A percentile compares a stretch with the other conserved stretches of the same genome.
phyloP scores from a whole-genome alignment of 2,329 filamentous ascomycete species.

The Pseudogymnoascus sp. region DNA sequence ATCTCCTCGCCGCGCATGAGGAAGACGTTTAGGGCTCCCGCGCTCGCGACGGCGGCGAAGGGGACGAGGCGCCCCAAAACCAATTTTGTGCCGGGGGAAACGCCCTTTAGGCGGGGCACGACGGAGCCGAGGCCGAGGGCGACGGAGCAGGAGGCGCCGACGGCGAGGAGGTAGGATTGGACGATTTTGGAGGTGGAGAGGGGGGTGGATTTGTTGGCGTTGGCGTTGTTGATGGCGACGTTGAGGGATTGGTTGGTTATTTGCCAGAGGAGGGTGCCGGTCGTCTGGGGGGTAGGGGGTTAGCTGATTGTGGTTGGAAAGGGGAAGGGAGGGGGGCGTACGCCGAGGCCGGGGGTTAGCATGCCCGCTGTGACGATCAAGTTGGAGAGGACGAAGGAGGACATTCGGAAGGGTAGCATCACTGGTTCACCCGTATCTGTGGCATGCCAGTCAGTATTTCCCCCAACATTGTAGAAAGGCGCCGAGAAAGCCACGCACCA shows the following conservation, averaged over 20 bases:
- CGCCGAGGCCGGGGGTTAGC: slow-evolving; percentile 79
- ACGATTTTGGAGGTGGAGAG: slow-evolving; percentile 71
- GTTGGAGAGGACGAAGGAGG: slow-evolving; percentile 87
- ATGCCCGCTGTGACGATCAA: slow-evolving; percentile 92
- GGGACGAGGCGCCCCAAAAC: slow-evolving; percentile 83
- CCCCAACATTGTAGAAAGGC: background rate
- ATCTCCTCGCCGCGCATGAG: slow-evolving; percentile 98
- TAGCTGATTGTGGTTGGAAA: background rate
- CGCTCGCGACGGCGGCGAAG: slow-evolving; percentile 88
- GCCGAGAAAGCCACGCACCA: slow-evolving; percentile 45
- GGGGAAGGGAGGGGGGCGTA: slow-evolving; percentile 31
- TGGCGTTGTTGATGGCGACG: slow-evolving; percentile 94
- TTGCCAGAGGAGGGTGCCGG: slow-evolving; percentile 88
- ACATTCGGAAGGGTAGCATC: slow-evolving; percentile 95
- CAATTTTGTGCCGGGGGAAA: slow-evolving; percentile 66
- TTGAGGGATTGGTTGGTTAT: slow-evolving; percentile 95
- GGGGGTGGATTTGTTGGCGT: slow-evolving; percentile 94
- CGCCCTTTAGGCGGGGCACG: slow-evolving; percentile 71
- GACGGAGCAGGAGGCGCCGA: slow-evolving; percentile 87
- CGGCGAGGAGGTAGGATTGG: slow-evolving; percentile 86
- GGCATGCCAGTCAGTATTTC: slow-evolving; percentile 15
- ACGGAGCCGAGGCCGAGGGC: slow-evolving; percentile 85
- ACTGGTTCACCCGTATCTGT: slow-evolving; percentile 87
- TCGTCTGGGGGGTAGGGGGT: slow-evolving; percentile 42
- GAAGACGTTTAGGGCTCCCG: slow-evolving; percentile 89